Evolutionary conservation across 768 basidiomycete species (phyloP).

Genomic region (Lactarius evosmus): DNA sequence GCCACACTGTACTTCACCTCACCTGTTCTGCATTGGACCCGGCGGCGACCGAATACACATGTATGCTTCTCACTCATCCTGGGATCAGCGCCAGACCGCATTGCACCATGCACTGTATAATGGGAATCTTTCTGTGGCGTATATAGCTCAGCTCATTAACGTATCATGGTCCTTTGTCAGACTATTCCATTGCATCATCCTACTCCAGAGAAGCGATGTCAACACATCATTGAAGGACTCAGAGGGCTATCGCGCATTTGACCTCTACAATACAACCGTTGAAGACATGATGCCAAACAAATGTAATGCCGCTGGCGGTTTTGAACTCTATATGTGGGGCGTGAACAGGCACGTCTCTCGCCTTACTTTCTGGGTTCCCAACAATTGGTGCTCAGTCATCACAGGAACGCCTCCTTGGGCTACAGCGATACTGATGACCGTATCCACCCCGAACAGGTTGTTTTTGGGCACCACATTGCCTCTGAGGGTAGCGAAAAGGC

Average conservation of each 20-base stretch:
- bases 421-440: conserved; percentile 78
- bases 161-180: not conserved
- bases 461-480: conserved; percentile 36
- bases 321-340: conserved; percentile 87
- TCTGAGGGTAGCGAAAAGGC: conserved; percentile 23
- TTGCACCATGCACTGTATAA: conserved; percentile 83
- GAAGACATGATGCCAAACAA: conserved; percentile 23
- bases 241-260: conserved; percentile 90
- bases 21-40: conserved; percentile 56
- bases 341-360: conserved; percentile 44
- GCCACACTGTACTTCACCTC: conserved; percentile 78
- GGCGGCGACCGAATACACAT: conserved; percentile 66
- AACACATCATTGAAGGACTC: conserved; percentile 72
- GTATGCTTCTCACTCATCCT: conserved; percentile 70
- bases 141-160: conserved; percentile 31
- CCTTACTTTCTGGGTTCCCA: not conserved
- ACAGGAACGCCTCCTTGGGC: conserved; percentile 85
- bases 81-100: conserved; percentile 69
- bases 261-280: conserved; percentile 67
- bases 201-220: conserved; percentile 71
- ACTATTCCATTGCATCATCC: conserved; percentile 50
- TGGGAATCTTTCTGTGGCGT: conserved; percentile 73
- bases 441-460: conserved; percentile 70
- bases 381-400: not conserved
- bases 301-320: conserved; percentile 23